These are phyloP conservation scores for Zygosaccharomyces bailii DNA, from an alignment of 805 yeast species.

Conservation along the genomic window DNA sequence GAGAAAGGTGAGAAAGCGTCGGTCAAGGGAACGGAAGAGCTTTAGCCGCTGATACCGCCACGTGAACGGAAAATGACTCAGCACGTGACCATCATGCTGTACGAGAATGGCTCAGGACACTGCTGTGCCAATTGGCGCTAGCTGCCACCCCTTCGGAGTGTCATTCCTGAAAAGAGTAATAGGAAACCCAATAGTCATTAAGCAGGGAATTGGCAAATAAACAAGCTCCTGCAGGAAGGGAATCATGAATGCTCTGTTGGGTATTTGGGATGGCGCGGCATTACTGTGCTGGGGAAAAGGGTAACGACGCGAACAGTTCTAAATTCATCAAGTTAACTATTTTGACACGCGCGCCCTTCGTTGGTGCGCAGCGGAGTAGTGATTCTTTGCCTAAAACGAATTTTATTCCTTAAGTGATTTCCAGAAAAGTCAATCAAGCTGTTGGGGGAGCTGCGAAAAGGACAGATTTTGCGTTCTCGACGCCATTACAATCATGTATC, in stretches of 20 bases:
- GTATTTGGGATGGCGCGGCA: neutral
- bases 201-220: constrained; percentile 1
- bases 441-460: constrained; percentile 3
- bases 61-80: too few species aligned
- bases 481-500: constrained; percentile 9
- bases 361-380: constrained; percentile 5
- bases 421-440: constrained; percentile 2
- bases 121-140: too few species aligned
- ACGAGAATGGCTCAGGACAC: too few species aligned
- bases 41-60: neutral
- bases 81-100: neutral
- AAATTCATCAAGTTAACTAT: neutral
- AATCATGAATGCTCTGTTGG: neutral
- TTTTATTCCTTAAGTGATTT: neutral
- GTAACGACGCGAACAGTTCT: constrained; percentile 6
- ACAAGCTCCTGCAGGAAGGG: neutral
- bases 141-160: too few species aligned
- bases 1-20: too few species aligned
- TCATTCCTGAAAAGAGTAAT: neutral
- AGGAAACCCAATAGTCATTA: neutral
- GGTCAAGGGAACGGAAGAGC: too few species aligned
- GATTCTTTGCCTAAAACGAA: constrained; percentile 3
- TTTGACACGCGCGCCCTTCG: neutral
- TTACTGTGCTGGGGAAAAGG: constrained; percentile 1
- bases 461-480: neutral